Evolutionary conservation across 192 early-diverging fungal species (phyloP).

Genomic region (Backusella tarrabulga): DNA sequence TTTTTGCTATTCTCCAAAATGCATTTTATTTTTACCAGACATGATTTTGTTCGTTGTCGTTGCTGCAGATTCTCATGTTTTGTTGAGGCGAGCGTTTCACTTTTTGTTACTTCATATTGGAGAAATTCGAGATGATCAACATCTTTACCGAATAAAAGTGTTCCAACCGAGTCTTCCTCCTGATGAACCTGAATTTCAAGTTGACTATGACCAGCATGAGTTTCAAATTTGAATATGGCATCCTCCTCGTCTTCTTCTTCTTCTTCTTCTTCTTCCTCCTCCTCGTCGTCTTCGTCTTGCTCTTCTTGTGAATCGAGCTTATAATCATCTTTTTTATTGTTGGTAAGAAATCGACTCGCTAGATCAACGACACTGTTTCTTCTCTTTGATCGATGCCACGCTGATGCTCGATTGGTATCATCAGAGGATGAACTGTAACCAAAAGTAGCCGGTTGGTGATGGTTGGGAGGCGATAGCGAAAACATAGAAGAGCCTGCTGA

Average conservation of each 20-base stretch:
- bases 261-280: neutral
- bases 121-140: slow-evolving; percentile 7
- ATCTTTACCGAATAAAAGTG: slow-evolving; percentile 3
- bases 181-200: slow-evolving; percentile 1
- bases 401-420: neutral
- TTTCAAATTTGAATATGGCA: neutral
- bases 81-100: neutral
- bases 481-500: neutral
- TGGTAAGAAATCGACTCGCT: neutral
- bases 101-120: slow-evolving; percentile 2
- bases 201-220: neutral
- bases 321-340: neutral
- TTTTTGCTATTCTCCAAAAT: neutral
- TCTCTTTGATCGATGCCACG: slow-evolving; percentile 1
- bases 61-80: neutral
- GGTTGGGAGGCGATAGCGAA: neutral
- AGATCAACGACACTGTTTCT: slow-evolving; percentile 8
- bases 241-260: neutral
- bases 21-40: neutral
- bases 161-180: slow-evolving; percentile 2
- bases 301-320: neutral
- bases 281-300: neutral
- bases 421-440: neutral
- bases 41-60: slow-evolving; percentile 18
- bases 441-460: neutral